Evolutionary conservation across 495 filamentous ascomycete genomes (phyloP).

Genomic region (Penicillium parvum): DNA sequence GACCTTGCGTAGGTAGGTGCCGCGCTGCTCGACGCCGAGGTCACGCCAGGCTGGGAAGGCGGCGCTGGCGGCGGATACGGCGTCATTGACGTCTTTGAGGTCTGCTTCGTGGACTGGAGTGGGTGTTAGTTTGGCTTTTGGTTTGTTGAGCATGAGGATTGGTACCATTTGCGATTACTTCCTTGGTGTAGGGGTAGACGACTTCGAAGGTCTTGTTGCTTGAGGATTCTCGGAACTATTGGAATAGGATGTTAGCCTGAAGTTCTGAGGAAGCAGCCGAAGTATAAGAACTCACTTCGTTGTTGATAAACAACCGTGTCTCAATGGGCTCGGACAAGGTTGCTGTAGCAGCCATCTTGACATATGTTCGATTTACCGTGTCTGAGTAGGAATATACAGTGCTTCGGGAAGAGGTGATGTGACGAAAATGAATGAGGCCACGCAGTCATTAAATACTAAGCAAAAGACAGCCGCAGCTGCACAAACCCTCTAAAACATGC

Average conservation of each 20-base stretch:
- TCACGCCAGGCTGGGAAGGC: conserved; percentile 59
- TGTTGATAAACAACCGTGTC: conserved; percentile 47
- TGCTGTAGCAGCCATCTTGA: no score
- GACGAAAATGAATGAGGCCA: no score
- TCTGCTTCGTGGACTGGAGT: conserved; percentile 46
- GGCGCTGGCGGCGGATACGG: conserved; percentile 54
- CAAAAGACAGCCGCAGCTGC: no score
- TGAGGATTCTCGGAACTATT: conserved; percentile 44
- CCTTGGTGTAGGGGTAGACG: conserved; percentile 40
- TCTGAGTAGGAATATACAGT: no score
- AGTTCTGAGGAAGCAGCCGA: background rate
- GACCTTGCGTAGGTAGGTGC: conserved; percentile 48
- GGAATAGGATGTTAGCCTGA: background rate
- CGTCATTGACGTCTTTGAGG: conserved; percentile 51
- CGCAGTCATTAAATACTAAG: no score
- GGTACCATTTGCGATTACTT: conserved; percentile 39
- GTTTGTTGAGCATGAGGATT: background rate
- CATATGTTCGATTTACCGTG: no score
- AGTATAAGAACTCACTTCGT: conserved; percentile 28
- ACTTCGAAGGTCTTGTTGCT: conserved; percentile 42
- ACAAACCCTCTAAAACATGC: background rate
- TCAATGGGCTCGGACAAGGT: conserved; percentile 20
- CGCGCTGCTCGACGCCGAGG: conserved; percentile 41
- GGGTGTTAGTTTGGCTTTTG: conserved; percentile 1
- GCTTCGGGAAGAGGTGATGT: no score